Evolutionary conservation across 2,329 filamentous ascomycete species (phyloP).

Genomic region (Colletotrichum chrysophilum): DNA sequence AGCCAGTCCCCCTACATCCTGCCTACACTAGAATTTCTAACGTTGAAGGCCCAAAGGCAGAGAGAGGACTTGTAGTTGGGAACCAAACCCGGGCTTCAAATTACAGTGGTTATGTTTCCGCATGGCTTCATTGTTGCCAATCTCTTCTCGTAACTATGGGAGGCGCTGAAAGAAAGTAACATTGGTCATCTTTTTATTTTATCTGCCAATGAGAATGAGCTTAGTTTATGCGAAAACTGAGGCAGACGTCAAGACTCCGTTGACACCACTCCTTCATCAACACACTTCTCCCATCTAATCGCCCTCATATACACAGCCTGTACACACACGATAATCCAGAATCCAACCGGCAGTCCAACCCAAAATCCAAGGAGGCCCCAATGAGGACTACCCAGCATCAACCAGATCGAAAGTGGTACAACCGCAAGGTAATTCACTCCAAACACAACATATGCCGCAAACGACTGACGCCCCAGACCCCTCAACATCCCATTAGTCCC

Average conservation of each 20-base stretch:
- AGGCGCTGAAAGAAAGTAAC: no score
- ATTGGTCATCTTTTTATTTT: no score
- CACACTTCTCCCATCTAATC: neutral
- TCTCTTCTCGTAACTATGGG: no score
- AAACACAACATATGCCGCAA: neutral
- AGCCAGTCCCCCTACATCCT: no score
- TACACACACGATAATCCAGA: neutral
- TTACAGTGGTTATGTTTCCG: no score
- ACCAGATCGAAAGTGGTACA: neutral
- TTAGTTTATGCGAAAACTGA: no score
- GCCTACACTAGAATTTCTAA: no score
- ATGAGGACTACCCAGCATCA: neutral
- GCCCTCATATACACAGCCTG: neutral
- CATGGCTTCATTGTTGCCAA: no score
- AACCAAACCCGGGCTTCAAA: no score
- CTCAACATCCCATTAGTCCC: neutral
- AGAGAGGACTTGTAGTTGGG: no score
- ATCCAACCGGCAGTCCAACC: neutral
- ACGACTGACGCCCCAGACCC: neutral
- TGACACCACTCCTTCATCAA: neutral
- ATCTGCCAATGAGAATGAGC: no score
- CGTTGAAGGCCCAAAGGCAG: no score
- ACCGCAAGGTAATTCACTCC: neutral
- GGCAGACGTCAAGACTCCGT: neutral
- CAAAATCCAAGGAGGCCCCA: fast-evolving